Evolutionary conservation across 106 monocot genomes (phyloP).

Genomic region (Dendrobium chrysotoxum): DNA sequence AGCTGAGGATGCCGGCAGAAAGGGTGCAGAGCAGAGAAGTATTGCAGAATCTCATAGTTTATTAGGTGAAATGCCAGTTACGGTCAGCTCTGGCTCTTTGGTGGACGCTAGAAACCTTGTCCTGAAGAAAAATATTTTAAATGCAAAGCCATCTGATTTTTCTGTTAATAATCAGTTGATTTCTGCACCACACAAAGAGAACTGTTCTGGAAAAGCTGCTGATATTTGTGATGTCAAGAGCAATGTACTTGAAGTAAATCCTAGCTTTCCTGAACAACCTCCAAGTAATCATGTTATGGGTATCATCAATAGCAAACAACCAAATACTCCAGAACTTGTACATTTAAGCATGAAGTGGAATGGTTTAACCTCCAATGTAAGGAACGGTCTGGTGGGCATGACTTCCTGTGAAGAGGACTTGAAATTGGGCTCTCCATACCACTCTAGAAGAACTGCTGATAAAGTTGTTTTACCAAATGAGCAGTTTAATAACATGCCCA

Average conservation of each 20-base stretch:
- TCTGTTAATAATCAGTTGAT: not conserved
- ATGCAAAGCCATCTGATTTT: conserved; percentile 6
- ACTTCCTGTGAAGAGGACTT: conserved; percentile 6
- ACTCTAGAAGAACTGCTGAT: conserved; percentile 22
- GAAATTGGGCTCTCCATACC: conserved; percentile 18
- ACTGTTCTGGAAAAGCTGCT: not conserved
- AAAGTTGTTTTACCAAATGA: conserved; percentile 22
- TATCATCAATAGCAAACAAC: not conserved
- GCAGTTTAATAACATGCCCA: not conserved
- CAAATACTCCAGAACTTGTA: not conserved
- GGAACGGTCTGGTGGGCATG: not conserved
- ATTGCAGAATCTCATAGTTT: not conserved
- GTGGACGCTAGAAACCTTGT: not conserved
- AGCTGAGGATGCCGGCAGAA: conserved; percentile 22
- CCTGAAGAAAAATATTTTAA: conserved; percentile 3
- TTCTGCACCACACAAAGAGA: conserved; percentile 17
- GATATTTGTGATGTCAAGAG: not conserved
- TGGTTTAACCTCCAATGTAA: not conserved
- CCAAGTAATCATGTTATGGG: not conserved
- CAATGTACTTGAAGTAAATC: conserved; percentile 1
- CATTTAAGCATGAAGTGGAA: conserved; percentile 7
- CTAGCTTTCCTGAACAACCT: not conserved
- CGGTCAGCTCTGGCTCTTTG: conserved; percentile 9
- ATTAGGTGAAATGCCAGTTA: conserved; percentile 8
- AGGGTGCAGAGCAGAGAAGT: conserved; percentile 13